phyloP scores from a whole-genome alignment of 2,329 filamentous ascomycete genomes.

The Dothiorella sarmentorum region DNA sequence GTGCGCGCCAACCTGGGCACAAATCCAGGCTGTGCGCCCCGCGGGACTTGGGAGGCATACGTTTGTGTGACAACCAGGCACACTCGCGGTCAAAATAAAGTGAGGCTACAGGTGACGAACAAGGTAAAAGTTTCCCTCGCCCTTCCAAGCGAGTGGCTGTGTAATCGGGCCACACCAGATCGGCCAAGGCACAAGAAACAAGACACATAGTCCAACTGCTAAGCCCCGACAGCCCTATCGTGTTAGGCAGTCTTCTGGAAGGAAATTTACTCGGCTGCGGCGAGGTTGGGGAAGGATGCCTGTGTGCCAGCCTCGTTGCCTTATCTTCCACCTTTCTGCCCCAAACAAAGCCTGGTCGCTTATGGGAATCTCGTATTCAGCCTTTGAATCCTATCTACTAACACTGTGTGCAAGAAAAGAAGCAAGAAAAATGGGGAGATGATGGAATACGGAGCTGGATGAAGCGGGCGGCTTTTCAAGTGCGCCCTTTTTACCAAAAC shows the following conservation, averaged over 20 bases:
- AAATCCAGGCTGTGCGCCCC: not conserved
- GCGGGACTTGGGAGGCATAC: not conserved
- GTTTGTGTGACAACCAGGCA: not conserved
- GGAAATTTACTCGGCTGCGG: not conserved
- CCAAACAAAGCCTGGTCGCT: not conserved
- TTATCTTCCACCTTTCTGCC: too few species aligned
- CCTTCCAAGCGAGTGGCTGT: not conserved
- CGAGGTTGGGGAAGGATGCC: not conserved
- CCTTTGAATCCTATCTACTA: not conserved
- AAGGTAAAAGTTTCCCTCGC: not conserved
- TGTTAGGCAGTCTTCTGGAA: not conserved
- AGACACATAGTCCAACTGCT: not conserved
- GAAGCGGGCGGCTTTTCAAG: not conserved
- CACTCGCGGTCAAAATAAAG: not conserved
- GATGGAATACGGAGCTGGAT: not conserved
- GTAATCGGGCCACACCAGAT: not conserved
- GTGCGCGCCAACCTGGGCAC: not conserved
- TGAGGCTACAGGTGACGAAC: not conserved
- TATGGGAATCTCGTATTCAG: not conserved
- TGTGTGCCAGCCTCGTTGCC: not conserved
- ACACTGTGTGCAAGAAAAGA: too few species aligned
- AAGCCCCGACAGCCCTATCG: not conserved
- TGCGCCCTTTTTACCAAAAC: not conserved
- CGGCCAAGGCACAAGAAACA: not conserved
- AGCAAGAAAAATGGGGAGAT: not conserved